Conservation (phyloP, 2,329 filamentous ascomycete species). For the Biscogniauxia mediterranea region DNA sequence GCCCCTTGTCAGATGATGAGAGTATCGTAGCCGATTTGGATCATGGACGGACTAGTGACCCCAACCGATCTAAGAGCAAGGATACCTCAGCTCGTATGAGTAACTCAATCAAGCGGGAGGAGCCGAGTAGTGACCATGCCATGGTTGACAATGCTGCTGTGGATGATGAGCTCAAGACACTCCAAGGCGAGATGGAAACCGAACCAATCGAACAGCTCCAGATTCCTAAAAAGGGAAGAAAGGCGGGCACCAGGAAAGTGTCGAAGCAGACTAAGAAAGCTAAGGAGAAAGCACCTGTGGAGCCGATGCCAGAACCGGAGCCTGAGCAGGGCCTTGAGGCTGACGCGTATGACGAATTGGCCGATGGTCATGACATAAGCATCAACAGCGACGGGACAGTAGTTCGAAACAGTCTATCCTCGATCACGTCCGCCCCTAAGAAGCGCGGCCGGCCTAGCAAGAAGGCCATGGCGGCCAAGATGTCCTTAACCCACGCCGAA, state of each 20-base stretch:
- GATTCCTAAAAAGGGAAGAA: constrained; percentile 55
- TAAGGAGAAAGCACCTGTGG: constrained; percentile 34
- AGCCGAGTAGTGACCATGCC: constrained; percentile 38
- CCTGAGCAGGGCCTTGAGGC: constrained; percentile 23
- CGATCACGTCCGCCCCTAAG: constrained; percentile 23
- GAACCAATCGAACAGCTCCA: constrained; percentile 40
- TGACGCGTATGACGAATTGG: constrained; percentile 29
- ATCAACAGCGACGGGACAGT: constrained; percentile 43
- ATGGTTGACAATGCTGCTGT: constrained; percentile 52
- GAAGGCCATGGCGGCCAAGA: constrained; percentile 31
- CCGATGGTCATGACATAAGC: constrained; percentile 39
- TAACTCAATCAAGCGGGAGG: constrained; percentile 28
- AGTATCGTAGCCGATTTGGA: constrained; percentile 47
- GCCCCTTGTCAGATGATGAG: constrained; percentile 54
- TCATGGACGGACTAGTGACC: constrained; percentile 39
- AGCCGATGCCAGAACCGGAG: constrained; percentile 22
- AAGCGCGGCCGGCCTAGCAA: constrained; percentile 37
- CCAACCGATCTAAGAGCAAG: constrained; percentile 32
- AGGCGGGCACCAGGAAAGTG: constrained; percentile 46
- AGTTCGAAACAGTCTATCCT: constrained; percentile 35
- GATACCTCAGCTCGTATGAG: constrained; percentile 29
- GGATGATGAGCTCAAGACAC: constrained; percentile 49
- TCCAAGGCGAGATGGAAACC: constrained; percentile 49
- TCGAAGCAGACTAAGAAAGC: constrained; percentile 52
- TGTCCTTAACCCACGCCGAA: constrained; percentile 27